Percentiles rank a stretch among this genome's conserved stretches.
phyloP scores from a whole-genome alignment of 2,329 filamentous ascomycete genomes.

The Verticillium isaacii region DNA sequence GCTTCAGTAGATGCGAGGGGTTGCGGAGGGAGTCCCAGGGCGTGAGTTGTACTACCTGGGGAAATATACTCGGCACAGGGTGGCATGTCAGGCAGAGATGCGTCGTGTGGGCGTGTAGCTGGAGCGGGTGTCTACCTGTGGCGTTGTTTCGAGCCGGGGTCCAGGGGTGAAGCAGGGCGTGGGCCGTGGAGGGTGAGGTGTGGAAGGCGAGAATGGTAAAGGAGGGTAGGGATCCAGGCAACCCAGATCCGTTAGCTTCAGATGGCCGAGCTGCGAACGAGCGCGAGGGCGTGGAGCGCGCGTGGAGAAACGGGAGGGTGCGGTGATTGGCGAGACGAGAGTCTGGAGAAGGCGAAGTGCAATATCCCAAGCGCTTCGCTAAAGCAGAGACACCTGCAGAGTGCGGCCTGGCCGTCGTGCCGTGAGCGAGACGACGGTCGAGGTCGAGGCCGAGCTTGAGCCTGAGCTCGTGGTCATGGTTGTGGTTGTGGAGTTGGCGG shows the following conservation, averaged over 20 bases:
- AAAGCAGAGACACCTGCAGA: background rate
- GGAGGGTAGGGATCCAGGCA: slow-evolving; percentile 1
- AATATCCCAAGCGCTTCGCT: background rate
- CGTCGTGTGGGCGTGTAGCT: background rate
- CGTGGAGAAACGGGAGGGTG: background rate
- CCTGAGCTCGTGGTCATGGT: background rate
- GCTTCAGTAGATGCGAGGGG: background rate
- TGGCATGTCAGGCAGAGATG: background rate
- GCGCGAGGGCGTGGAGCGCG: background rate
- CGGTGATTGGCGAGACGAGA: background rate
- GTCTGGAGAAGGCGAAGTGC: background rate
- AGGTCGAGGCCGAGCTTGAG: background rate
- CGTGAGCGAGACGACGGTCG: background rate
- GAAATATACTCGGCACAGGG: background rate
- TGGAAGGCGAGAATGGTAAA: background rate
- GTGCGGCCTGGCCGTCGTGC: background rate
- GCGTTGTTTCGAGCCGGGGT: slow-evolving; percentile 1
- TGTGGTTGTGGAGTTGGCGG: background rate
- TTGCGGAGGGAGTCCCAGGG: background rate
- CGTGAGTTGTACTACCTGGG: background rate
- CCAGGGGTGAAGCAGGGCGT: background rate
- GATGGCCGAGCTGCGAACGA: background rate
- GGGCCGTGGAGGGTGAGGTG: background rate
- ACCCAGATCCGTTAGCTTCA: background rate
- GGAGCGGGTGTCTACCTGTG: background rate